Conservation (phyloP, 441 rosid species). For the Bocquillonia castaneifolia region DNA sequence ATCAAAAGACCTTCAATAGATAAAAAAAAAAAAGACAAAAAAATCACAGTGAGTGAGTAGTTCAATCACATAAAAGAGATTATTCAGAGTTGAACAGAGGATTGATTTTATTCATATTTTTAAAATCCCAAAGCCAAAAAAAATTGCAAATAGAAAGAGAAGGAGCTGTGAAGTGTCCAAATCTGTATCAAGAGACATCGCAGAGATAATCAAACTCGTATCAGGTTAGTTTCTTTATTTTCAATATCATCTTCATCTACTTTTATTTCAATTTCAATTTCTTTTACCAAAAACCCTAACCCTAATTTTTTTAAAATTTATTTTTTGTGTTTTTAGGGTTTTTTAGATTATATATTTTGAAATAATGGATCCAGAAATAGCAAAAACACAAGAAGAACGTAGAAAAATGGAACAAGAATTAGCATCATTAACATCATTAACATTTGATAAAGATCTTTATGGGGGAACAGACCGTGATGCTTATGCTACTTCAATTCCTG, state of each 20-base stretch:
- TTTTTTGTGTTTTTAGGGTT: neutral
- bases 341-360: neutral
- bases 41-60: no score
- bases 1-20: no score
- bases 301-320: neutral
- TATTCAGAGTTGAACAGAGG: no score
- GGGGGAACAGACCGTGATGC: slow-evolving; percentile 65
- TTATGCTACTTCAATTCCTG: slow-evolving; percentile 71
- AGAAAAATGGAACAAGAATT: slow-evolving; percentile 63
- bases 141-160: no score
- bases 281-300: neutral
- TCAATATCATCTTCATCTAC: no score
- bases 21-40: no score
- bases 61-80: no score
- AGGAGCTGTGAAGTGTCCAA: no score
- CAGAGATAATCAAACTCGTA: no score
- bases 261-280: neutral
- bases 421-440: slow-evolving; percentile 63
- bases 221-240: neutral
- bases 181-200: no score
- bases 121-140: no score
- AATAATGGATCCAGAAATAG: slow-evolving; percentile 64
- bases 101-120: no score
- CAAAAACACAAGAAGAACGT: slow-evolving; percentile 80
- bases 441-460: slow-evolving; percentile 74